Evolutionary conservation across 1,139 yeast species (phyloP).

Genomic region (Pichia inconspicua): DNA sequence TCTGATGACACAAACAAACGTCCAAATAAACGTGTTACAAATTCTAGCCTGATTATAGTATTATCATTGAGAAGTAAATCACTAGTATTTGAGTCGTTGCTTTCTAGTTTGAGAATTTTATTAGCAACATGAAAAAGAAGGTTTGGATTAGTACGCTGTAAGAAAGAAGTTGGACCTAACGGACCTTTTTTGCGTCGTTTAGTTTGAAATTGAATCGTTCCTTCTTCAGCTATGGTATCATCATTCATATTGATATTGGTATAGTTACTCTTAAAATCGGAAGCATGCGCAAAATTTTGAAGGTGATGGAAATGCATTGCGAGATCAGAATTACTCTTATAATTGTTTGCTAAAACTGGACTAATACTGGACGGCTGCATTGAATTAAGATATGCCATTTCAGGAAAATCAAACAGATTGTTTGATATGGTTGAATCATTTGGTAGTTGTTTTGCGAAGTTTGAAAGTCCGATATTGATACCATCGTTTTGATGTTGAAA

Average conservation of each 20-base stretch:
- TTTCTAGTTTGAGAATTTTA: not conserved
- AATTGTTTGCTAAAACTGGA: not conserved
- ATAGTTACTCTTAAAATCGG: not conserved
- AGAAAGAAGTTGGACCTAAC: not conserved
- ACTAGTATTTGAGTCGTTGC: not conserved
- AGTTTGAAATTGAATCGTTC: not conserved
- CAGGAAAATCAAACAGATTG: not conserved
- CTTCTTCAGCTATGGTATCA: not conserved
- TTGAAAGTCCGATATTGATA: not conserved
- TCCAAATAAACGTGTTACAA: not conserved
- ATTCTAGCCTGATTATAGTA: not conserved
- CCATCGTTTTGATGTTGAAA: not conserved
- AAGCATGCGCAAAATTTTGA: not conserved
- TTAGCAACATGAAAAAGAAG: constrained; percentile 2
- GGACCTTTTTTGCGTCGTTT: not conserved
- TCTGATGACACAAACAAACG: not conserved
- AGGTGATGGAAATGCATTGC: not conserved
- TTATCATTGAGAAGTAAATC: not conserved
- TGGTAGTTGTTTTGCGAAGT: constrained; percentile 1
- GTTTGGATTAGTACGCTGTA: not conserved
- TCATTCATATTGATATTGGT: too few species aligned
- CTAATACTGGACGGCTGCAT: not conserved
- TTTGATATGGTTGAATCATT: constrained; percentile 1
- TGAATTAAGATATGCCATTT: not conserved
- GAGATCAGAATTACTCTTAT: not conserved